phyloP scores from a whole-genome alignment of 2,329 filamentous ascomycete genomes.

The Colletotrichum melonis region DNA sequence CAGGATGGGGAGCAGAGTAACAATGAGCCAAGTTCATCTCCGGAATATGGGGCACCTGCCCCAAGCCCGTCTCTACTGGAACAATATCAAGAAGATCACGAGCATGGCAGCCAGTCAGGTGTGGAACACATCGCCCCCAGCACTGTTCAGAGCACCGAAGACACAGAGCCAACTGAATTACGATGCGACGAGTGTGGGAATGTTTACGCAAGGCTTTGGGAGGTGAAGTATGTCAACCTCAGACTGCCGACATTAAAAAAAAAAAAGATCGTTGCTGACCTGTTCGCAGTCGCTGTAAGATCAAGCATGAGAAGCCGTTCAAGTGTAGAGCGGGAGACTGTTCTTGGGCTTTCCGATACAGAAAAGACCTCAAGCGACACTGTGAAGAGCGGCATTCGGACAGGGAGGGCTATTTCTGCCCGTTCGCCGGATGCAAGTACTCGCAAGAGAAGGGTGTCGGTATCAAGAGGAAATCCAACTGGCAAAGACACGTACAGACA shows the following conservation, averaged over 20 bases:
- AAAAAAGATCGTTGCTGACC: neutral
- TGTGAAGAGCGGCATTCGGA: constrained; percentile 1
- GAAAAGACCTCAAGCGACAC: constrained; percentile 28
- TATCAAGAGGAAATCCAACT: constrained; percentile 1
- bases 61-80: constrained; percentile 1
- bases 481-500: constrained; percentile 4
- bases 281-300: neutral
- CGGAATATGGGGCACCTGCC: neutral
- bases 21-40: neutral
- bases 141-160: neutral
- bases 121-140: neutral
- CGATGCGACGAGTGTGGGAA: neutral
- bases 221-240: neutral
- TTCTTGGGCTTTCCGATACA: constrained; percentile 9
- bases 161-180: neutral
- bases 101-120: neutral
- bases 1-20: neutral
- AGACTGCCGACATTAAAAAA: neutral
- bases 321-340: constrained; percentile 19
- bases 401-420: constrained; percentile 10
- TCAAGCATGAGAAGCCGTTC: constrained; percentile 7
- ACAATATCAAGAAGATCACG: constrained; percentile 5
- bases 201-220: neutral
- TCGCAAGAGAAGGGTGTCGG: neutral
- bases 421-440: constrained; percentile 10